Conservation (phyloP, 352 stramenopile species). For the Pilasporangium apinafurcum region DNA sequence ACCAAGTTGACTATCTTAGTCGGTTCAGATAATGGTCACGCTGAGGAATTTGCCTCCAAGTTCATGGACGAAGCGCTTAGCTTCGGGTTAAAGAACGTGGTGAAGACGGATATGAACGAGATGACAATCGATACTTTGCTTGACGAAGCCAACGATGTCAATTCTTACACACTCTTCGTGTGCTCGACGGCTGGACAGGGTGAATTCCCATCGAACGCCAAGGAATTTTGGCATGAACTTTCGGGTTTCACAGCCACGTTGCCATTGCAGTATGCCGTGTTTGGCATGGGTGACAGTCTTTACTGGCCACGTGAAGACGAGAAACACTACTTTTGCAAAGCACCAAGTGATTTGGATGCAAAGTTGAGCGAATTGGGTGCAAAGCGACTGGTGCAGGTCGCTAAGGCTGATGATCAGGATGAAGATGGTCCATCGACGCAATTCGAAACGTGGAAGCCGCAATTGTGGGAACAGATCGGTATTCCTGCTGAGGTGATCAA, state of each 20-base stretch:
- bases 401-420: conserved; percentile 78
- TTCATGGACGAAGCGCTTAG: conserved; percentile 59
- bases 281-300: conserved; percentile 71
- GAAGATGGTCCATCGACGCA: conserved; percentile 70
- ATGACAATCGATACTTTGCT: conserved; percentile 64
- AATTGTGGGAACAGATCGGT: conserved; percentile 69
- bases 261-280: conserved; percentile 69
- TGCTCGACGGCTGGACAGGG: conserved; percentile 77
- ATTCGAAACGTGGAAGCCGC: conserved; percentile 67
- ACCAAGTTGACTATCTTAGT: conserved; percentile 77
- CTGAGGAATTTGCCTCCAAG: conserved; percentile 67
- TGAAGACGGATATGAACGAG: conserved; percentile 82
- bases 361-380: conserved; percentile 72
- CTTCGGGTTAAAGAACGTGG: conserved; percentile 71
- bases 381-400: conserved; percentile 42
- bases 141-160: conserved; percentile 64
- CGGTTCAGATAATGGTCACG: conserved; percentile 67
- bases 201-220: conserved; percentile 74
- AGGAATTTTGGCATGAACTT: conserved; percentile 74
- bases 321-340: conserved; percentile 84
- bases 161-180: conserved; percentile 70
- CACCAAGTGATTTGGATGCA: conserved; percentile 56
- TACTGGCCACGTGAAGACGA: conserved; percentile 82
- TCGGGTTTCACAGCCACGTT: conserved; percentile 50
- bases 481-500: conserved; percentile 52